These are phyloP conservation scores for Rhodotorula diobovata DNA, from an alignment of 768 basidiomycete species.

Conservation along the genomic window DNA sequence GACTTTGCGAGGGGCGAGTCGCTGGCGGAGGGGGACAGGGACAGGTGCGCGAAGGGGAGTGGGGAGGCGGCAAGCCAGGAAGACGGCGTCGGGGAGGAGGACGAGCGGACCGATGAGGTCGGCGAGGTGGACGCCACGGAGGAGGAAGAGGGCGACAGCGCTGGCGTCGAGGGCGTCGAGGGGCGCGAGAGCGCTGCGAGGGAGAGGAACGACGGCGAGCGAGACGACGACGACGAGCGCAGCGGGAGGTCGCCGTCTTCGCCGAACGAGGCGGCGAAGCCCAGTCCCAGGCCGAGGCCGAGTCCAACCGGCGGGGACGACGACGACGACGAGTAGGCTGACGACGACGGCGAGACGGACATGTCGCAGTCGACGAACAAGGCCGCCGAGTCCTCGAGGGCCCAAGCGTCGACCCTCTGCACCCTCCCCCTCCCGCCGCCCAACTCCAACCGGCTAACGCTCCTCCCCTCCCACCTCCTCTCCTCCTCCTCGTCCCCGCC, in stretches of 20 bases:
- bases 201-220: neutral
- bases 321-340: neutral
- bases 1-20: neutral
- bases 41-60: conserved; percentile 10
- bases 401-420: neutral
- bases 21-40: conserved; percentile 4
- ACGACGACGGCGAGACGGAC: neutral
- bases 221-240: neutral
- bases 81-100: neutral
- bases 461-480: neutral
- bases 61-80: conserved; percentile 8
- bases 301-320: neutral
- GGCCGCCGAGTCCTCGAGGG: neutral
- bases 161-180: neutral
- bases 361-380: conserved; percentile 5
- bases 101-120: neutral
- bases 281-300: neutral
- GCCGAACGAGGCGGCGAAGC: neutral
- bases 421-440: neutral
- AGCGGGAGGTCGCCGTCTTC: neutral
- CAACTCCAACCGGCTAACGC: neutral
- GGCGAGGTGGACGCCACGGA: neutral
- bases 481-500: neutral
- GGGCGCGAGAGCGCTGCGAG: neutral
- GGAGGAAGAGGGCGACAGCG: neutral